phyloP scores from a whole-genome alignment of 805 yeast species.

The Candida adriatica region DNA sequence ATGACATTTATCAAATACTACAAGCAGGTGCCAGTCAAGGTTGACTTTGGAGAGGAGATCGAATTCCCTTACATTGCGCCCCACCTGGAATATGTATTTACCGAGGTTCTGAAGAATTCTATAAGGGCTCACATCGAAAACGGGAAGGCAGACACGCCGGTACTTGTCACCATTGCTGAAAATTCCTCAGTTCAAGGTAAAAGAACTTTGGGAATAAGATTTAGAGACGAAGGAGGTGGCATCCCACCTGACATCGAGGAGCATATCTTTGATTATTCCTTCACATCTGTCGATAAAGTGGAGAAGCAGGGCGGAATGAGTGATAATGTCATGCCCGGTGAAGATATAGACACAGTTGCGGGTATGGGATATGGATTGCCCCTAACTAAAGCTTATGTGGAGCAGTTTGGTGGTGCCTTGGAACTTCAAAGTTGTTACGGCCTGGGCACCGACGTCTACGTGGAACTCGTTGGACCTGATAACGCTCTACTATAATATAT shows the following conservation, averaged over 20 bases:
- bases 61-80: conserved; percentile 78
- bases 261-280: conserved; percentile 80
- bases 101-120: conserved; percentile 82
- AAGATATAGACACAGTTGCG: conserved; percentile 64
- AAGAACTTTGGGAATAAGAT: conserved; percentile 51
- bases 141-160: conserved; percentile 30
- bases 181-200: conserved; percentile 19
- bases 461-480: conserved; percentile 34
- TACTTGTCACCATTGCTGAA: conserved; percentile 40
- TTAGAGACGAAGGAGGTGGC: conserved; percentile 88
- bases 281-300: conserved; percentile 61
- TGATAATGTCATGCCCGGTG: conserved; percentile 63
- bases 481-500: conserved; percentile 8
- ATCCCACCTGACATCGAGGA: conserved; percentile 59
- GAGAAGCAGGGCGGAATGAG: conserved; percentile 44
- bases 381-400: conserved; percentile 66
- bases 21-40: conserved; percentile 51
- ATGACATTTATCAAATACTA: conserved; percentile 81
- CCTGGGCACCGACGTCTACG: conserved; percentile 73
- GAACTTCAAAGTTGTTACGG: conserved; percentile 68
- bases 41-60: conserved; percentile 52
- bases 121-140: conserved; percentile 84
- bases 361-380: conserved; percentile 98
- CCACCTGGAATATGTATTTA: conserved; percentile 81
- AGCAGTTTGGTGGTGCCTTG: conserved; percentile 63